Percentiles rank a stretch among this genome's conserved stretches.
Evolutionary conservation across 768 basidiomycete species (phyloP).

Genomic region (Rubroboletus satanas): DNA sequence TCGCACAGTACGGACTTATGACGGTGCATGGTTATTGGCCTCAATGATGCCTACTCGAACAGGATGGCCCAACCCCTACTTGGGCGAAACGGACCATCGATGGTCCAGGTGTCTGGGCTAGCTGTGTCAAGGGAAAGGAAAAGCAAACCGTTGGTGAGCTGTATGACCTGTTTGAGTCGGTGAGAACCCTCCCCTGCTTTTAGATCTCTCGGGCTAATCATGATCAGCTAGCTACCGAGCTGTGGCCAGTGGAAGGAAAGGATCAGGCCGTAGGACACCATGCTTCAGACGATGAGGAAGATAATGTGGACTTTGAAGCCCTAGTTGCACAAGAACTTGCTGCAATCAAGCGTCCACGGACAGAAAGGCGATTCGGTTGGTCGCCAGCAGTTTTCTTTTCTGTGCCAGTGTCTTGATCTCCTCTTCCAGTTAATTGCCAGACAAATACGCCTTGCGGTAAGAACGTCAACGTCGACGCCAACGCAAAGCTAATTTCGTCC

Average conservation of each 20-base stretch:
- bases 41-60: conserved; percentile 2
- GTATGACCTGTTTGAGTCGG: conserved; percentile 75
- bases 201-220: conserved; percentile 10
- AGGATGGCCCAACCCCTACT: conserved; percentile 62
- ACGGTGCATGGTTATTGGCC: neutral
- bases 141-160: conserved; percentile 72
- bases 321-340: conserved; percentile 71
- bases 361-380: conserved; percentile 63
- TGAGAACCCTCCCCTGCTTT: conserved; percentile 34
- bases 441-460: conserved; percentile 79
- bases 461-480: neutral
- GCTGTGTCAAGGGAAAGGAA: conserved; percentile 83
- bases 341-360: conserved; percentile 62
- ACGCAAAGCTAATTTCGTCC: neutral
- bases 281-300: conserved; percentile 35
- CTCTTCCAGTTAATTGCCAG: conserved; percentile 59
- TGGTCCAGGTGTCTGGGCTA: conserved; percentile 84
- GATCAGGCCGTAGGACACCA: conserved; percentile 23
- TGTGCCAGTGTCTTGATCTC: neutral
- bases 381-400: neutral
- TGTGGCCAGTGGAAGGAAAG: conserved; percentile 55
- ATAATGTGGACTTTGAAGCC: conserved; percentile 56
- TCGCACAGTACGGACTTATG: conserved; percentile 40
- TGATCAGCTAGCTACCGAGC: conserved; percentile 59
- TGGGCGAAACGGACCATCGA: conserved; percentile 65